Base-by-base conservation (phyloP, 208 protist genomes). In the Trypanosoma boissoni region DNA sequence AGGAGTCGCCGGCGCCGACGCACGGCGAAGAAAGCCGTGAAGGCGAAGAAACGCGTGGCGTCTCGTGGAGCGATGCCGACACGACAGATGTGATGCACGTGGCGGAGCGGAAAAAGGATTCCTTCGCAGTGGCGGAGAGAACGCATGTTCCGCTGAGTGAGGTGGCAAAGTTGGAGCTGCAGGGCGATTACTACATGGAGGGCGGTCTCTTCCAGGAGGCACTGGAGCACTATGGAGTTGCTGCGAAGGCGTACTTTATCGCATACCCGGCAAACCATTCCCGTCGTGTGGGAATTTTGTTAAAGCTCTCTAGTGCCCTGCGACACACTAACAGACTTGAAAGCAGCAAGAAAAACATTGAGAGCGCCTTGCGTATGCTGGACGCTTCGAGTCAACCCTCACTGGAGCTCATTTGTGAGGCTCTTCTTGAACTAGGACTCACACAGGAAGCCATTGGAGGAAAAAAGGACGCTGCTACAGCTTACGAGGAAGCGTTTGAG, bases 191-290 rank as follows among this genome's bases (percentile, higher is more conserved):
- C 63, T 67, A 82, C 46, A 86, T 79, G 20, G 85, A 95, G 44
- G 89, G 86, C 9, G 77, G 77, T 16, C 58, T 92, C 21, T 77
- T 87, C 64, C 89, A 95, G 59, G 86, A 95, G 70, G 85, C 89
- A 34, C 68, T 95, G 10, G 83, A 93, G 71, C 72, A 81, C 71
- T 95, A 95, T 58, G 89, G 89, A 10, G 89, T 95, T 21, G 85
- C 89, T 46, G 75, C 86, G 36, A 92, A 89, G 74, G 81, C 76
- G 27, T 95, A 95, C 68, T 54, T 78, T 31, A 50, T 83, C n/a
- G 89, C 86, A 14, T 92, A 92, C 66, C 86, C 89, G 6, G 79
- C 82, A 37, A 64, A 81, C 46, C 89, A 95, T 64, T 68, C 75
- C 5, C 75, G 92, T 58, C 63, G 74, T 26, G 64, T 81, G 7